A percentile compares a stretch with the other conserved stretches of the same genome.
These are phyloP conservation scores for Ecytonucleospora hepatopenaei DNA, from an alignment of 371 early-diverging fungal genomes.

Conservation along the genomic window DNA sequence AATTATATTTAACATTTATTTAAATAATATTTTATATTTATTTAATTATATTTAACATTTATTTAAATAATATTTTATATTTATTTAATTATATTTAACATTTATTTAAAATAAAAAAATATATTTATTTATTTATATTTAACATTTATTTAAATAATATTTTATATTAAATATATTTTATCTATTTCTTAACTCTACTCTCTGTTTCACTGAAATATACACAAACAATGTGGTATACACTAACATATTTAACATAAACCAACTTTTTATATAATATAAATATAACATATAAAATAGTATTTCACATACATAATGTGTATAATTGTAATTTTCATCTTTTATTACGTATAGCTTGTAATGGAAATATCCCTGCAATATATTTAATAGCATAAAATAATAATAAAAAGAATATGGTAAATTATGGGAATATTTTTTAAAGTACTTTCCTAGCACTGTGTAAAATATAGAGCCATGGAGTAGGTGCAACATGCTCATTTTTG, in stretches of 20 bases:
- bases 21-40: too few relatives aligned
- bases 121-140: too few relatives aligned
- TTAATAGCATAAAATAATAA: conserved; percentile 14
- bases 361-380: conserved; percentile 7
- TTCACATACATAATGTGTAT: conserved; percentile 26
- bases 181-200: too few relatives aligned
- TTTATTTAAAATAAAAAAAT: too few relatives aligned
- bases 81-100: too few relatives aligned
- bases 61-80: too few relatives aligned
- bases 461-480: conserved; percentile 26
- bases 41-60: too few relatives aligned
- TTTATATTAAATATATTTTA: too few relatives aligned
- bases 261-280: conserved; percentile 2
- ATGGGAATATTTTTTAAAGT: neutral
- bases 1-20: too few relatives aligned
- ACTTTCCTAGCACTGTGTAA: conserved; percentile 12
- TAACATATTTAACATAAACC: conserved; percentile 15
- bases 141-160: too few relatives aligned
- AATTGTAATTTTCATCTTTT: neutral
- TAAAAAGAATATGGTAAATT: neutral
- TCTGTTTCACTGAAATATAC: too few relatives aligned
- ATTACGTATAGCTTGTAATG: conserved; percentile 20
- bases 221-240: conserved; percentile 21
- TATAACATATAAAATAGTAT: conserved; percentile 20
- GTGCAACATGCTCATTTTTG: conserved; percentile 23